These are phyloP conservation scores for Alternaria tenuissima DNA, from an alignment of 2,329 filamentous ascomycete genomes.

Conservation along the genomic window DNA sequence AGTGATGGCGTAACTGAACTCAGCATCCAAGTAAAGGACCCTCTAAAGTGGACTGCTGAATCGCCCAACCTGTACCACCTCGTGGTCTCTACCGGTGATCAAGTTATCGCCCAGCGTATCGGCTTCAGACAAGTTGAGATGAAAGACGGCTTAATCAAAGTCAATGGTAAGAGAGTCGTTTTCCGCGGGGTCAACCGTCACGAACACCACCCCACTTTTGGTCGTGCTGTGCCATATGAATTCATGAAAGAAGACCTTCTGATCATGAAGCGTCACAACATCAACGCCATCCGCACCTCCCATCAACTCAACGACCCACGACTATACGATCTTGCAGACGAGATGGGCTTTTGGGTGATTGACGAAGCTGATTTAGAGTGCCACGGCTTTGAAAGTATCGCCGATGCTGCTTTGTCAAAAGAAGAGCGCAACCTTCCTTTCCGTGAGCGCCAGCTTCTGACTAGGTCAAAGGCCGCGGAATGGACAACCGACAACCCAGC, in stretches of 20 bases:
- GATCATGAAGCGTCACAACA: slow-evolving; percentile 74
- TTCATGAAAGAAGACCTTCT: slow-evolving; percentile 69
- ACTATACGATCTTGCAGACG: slow-evolving; percentile 68
- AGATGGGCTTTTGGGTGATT: slow-evolving; percentile 73
- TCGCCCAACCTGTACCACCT: slow-evolving; percentile 68
- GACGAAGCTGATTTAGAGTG: slow-evolving; percentile 63
- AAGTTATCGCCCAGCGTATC: slow-evolving; percentile 62
- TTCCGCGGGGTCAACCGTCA: slow-evolving; percentile 74
- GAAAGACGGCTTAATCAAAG: slow-evolving; percentile 65
- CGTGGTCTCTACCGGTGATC: slow-evolving; percentile 52
- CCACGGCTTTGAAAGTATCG: slow-evolving; percentile 54
- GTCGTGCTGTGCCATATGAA: slow-evolving; percentile 69
- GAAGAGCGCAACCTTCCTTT: slow-evolving; percentile 60
- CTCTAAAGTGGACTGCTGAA: slow-evolving; percentile 74
- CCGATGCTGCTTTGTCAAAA: slow-evolving; percentile 34
- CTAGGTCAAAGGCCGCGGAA: slow-evolving; percentile 62
- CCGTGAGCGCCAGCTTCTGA: slow-evolving; percentile 66
- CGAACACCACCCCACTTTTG: slow-evolving; percentile 72
- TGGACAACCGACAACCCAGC: slow-evolving; percentile 68
- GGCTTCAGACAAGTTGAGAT: slow-evolving; percentile 73
- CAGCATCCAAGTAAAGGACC: slow-evolving; percentile 59
- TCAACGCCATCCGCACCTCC: slow-evolving; percentile 74
- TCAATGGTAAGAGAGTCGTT: slow-evolving; percentile 69
- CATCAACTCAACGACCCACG: slow-evolving; percentile 72
- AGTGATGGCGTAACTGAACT: slow-evolving; percentile 32